Evolutionary conservation across 768 basidiomycete species (phyloP), one percentile per base, ranked within the genome.

Genomic region (Hygrophoropsis aurantiaca): DNA sequence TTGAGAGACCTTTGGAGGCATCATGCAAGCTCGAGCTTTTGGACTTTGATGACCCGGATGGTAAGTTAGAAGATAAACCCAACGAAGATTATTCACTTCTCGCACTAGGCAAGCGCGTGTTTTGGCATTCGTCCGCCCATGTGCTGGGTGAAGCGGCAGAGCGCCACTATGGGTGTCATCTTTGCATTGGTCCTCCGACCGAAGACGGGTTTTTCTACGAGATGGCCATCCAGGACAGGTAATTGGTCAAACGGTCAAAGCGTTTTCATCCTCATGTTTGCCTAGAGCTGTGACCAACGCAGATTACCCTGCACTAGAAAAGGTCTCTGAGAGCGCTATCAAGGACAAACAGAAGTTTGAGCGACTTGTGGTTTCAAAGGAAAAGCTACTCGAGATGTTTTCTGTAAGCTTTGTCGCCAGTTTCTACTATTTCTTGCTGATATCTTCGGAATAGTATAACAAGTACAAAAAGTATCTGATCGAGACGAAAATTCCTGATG

Each of bases 181-280:
- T 99, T 11, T 97, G 94, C 60, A 84, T 97, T 51, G 97, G 97
- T 3, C 97, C 97, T 13, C 97, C 97, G 19, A 93, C 94, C 2
- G 92, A 95, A 23, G 94, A 97, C 6, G 97, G 97, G 18, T 99
- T 99, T 80, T 99, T 97, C 77, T 99, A 99, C 65, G 97, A 99
- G 66, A 98, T 99, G 97, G 84, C 82, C 13, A 92, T 93, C 55
- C 73, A 84, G 30, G 86, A 92, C 49, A 74, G 88, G 87, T 85
- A 46, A 20, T 68, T 50, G 8, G 11, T 33, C 11, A 20, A 19
- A 27, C 3, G 15, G 9, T n/a, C 33, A 39, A 13, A 4, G 16
- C 23, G 13, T 38, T 16, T 4, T 18, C 47, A 57, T 16, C 19
- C 27, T 30, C 6, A 40, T 40, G 7, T 44, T 10, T 16, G 47